Evolutionary conservation across 164 flowering plant species (phyloP).

Genomic region (Santalum album): DNA sequence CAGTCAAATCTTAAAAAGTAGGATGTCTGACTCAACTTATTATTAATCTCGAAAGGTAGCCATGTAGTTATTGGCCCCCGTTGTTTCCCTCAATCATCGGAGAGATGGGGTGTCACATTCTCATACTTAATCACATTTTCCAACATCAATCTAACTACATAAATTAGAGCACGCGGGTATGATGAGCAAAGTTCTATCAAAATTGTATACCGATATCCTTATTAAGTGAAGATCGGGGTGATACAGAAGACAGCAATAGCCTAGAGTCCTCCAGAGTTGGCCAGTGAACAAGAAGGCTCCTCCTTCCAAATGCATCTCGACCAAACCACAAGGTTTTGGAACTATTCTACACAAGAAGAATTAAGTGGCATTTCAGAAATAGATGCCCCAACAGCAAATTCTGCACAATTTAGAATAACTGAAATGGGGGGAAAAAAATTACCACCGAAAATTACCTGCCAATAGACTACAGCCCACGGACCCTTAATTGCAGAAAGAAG

Average conservation of each 20-base stretch:
- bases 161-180: neutral
- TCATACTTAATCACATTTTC: no score
- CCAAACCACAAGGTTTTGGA: slow-evolving; percentile 93
- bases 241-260: slow-evolving; percentile 79
- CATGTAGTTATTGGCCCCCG: no score
- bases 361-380: neutral
- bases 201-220: slow-evolving; percentile 34
- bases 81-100: no score
- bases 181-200: slow-evolving; percentile 1
- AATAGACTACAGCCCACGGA: slow-evolving; percentile 88
- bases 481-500: slow-evolving; percentile 82
- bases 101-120: no score
- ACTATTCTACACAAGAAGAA: slow-evolving; percentile 34
- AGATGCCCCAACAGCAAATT: neutral
- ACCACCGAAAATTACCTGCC: slow-evolving; percentile 78
- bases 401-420: slow-evolving; percentile 2
- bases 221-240: slow-evolving; percentile 33
- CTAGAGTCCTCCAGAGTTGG: slow-evolving; percentile 59
- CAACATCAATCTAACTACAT: neutral
- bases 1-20: no score
- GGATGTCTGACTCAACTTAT: no score
- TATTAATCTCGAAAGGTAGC: no score
- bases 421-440: no score
- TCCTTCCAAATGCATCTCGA: slow-evolving; percentile 92
- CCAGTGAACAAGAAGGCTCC: slow-evolving; percentile 98